Conservation (phyloP, 192 early-diverging fungal species). For the Coemansia sp. region DNA sequence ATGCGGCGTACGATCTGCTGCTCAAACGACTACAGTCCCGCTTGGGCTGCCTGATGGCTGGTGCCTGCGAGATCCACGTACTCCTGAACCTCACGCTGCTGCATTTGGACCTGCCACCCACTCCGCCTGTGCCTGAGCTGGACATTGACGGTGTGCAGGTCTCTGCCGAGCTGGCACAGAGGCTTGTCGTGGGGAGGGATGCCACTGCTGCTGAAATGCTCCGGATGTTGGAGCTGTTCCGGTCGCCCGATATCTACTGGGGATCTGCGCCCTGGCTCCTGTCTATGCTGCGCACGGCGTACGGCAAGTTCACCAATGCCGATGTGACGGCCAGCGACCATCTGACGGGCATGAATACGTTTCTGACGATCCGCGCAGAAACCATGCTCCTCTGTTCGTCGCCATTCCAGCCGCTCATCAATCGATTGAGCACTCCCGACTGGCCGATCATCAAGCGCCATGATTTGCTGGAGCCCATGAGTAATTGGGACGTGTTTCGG, state of each 20-base stretch:
- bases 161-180: not conserved
- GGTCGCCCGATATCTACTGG: constrained; percentile 18
- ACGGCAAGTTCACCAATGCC: not conserved
- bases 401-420: constrained; percentile 11
- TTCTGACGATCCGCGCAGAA: not conserved
- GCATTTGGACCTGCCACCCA: not conserved
- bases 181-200: not conserved
- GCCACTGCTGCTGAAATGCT: not conserved
- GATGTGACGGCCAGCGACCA: not conserved
- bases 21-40: constrained; percentile 12
- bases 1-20: constrained; percentile 11
- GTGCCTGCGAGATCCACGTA: not conserved
- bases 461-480: not conserved
- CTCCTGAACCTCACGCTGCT: constrained; percentile 13
- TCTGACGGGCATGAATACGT: not conserved
- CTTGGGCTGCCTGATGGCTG: constrained; percentile 10
- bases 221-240: not conserved
- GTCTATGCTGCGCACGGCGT: constrained; percentile 1
- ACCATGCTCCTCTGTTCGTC: constrained; percentile 13
- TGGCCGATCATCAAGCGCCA: not conserved
- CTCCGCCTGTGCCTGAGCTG: not conserved
- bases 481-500: not conserved
- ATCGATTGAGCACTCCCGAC: not conserved
- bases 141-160: not conserved
- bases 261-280: constrained; percentile 16